These are phyloP conservation scores for Cercophora newfieldiana DNA, from an alignment of 495 filamentous ascomycete genomes.

Conservation along the genomic window DNA sequence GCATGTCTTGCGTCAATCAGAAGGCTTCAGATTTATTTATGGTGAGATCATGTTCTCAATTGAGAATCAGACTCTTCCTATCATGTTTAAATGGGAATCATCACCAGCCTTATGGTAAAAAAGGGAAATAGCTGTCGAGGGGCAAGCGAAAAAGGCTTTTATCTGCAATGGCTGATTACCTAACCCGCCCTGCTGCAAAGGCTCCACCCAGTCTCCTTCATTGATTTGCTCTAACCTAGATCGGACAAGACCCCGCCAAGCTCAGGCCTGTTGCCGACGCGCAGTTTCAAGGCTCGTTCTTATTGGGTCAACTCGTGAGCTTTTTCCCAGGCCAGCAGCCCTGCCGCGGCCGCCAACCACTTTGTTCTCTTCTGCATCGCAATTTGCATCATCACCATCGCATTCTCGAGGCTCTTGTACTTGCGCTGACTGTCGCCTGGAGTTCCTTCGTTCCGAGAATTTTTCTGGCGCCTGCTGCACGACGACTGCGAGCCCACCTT, in stretches of 20 bases:
- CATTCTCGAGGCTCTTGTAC: neutral
- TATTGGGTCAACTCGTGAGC: constrained; percentile 3
- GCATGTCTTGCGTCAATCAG: neutral
- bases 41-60: constrained; percentile 56
- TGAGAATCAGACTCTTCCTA: constrained; percentile 61
- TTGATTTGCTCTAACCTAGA: neutral
- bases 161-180: constrained; percentile 16
- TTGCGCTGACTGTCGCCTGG: neutral
- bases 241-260: neutral
- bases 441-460: neutral
- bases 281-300: neutral
- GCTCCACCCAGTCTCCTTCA: neutral
- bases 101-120: constrained; percentile 49
- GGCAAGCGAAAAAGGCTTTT: constrained; percentile 13
- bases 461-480: neutral
- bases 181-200: neutral
- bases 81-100: constrained; percentile 55
- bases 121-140: constrained; percentile 18
- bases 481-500: too few relatives aligned
- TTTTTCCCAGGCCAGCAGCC: neutral
- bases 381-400: neutral
- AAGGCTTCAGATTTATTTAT: constrained; percentile 55
- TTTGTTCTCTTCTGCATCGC: neutral
- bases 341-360: neutral
- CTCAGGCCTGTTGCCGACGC: neutral